These are phyloP conservation scores for Halenospora varia DNA, from an alignment of 495 filamentous ascomycete genomes.

Conservation along the genomic window DNA sequence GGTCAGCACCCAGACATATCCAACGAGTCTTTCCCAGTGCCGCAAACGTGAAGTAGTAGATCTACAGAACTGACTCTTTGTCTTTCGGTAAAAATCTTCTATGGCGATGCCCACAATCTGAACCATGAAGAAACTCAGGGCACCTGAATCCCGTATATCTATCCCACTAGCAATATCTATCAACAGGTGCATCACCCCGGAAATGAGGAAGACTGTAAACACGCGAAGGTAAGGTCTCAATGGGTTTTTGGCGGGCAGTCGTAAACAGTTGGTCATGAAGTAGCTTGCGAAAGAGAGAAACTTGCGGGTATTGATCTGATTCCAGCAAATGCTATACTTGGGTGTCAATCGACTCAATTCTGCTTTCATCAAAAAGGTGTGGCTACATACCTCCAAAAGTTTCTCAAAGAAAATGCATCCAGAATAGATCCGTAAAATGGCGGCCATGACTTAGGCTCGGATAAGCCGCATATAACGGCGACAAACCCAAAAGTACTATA, in stretches of 20 bases:
- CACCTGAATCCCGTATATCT: not conserved
- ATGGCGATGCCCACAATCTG: not conserved
- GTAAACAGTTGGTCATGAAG: not conserved
- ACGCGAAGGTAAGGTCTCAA: not conserved
- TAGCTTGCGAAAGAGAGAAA: not conserved
- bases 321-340: not conserved
- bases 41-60: no score
- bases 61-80: no score
- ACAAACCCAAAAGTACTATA: not conserved
- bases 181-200: not conserved
- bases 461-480: not conserved
- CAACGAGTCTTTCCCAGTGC: not conserved
- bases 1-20: not conserved
- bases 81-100: not conserved
- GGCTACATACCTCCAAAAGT: not conserved
- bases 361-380: no score
- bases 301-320: not conserved
- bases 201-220: not conserved
- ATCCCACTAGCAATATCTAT: not conserved
- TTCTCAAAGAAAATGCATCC: not conserved
- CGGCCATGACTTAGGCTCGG: not conserved
- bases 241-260: not conserved
- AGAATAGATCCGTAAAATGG: not conserved
- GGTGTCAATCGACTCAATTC: no score
- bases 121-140: not conserved